Evolutionary conservation across 2,329 filamentous ascomycete species (phyloP), one percentile per base, ranked within the genome.

Genomic region (Corinectria fuckeliana): DNA sequence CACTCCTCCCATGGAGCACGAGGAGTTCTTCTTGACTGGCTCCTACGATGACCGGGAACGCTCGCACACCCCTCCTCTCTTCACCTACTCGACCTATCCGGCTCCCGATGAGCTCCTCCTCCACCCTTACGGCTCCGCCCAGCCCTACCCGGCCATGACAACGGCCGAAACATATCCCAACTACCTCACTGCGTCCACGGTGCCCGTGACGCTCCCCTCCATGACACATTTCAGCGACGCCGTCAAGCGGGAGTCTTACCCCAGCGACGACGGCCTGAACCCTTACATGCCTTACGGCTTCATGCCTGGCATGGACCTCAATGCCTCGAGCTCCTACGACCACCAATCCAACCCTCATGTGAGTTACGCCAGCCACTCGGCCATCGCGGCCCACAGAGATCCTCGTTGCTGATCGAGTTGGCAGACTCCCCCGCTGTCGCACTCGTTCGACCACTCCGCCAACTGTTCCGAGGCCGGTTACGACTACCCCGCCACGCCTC

Each of bases 351-450:
- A 86, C 77, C 85, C 88, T 83, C 89, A 91, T 86, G 90, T 93
- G 88, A 89, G 87, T 88, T 80, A 70, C 63, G 63, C 69, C 63
- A 70, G 75, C 71, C 79, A 78, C 73, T 76, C 71, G 71, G 73
- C 69, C 74, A 75, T 74, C 45, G 64, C 65, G 63, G 62, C 60
- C 60, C 72, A 74, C 69, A 74, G 75, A 75, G 75, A 76, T 70
- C 69, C 73, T 72, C 74, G 74, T 77, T 80, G 80, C 83, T 84
- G 81, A 84, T 79, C 75, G 59, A 74, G 76, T 71, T 75, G 67
- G 69, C 79, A 93, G 90, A 92, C 90, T 76, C 90, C 90, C 78
- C 88, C 90, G 72, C 85, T 92, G 69, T 90, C 88, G 70, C 88
- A 90, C 74, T 89, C 87, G 25, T 91, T 88, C 75, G 88, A 91